Evolutionary conservation across 1,284 basidiomycete genomes (phyloP).

Genomic region (Pholiota adiposa): DNA sequence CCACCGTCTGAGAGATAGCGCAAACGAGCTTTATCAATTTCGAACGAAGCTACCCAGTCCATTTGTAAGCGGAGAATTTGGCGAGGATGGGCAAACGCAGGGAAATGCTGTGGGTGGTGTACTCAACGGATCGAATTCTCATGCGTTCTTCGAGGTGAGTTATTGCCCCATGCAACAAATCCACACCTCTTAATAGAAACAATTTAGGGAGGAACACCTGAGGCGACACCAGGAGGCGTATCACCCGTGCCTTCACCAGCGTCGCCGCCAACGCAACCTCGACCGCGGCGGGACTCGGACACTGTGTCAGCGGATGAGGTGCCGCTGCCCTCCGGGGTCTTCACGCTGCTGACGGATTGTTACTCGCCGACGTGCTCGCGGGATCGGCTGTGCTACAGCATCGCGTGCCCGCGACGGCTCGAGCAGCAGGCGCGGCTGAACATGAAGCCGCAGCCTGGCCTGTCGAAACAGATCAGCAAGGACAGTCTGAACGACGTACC

Average conservation of each 20-base stretch:
- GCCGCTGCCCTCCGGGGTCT: constrained; percentile 93
- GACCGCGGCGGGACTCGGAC: constrained; percentile 50
- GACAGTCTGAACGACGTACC: constrained; percentile 86
- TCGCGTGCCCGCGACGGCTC: constrained; percentile 91
- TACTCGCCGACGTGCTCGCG: constrained; percentile 98
- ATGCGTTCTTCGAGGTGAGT: constrained; percentile 20
- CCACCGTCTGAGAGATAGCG: constrained; percentile 90
- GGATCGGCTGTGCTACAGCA: constrained; percentile 94
- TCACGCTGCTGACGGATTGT: constrained; percentile 96
- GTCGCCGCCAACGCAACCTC: constrained; percentile 39
- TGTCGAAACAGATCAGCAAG: constrained; percentile 80
- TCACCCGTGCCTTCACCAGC: constrained; percentile 31
- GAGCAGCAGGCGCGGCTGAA: constrained; percentile 94
- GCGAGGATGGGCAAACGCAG: constrained; percentile 40
- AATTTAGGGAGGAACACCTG: constrained; percentile 20
- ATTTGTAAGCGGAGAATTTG: constrained; percentile 77
- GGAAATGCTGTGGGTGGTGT: constrained; percentile 16
- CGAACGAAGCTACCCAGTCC: constrained; percentile 73
- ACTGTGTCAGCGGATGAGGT: constrained; percentile 59
- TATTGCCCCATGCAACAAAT: background rate
- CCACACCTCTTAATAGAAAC: no score
- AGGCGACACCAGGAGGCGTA: constrained; percentile 30
- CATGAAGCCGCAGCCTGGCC: constrained; percentile 91
- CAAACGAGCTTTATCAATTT: constrained; percentile 94
- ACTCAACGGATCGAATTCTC: constrained; percentile 9